These are phyloP conservation scores for Backusella morwellensis DNA, from an alignment of 192 early-diverging fungal genomes.

Conservation along the genomic window DNA sequence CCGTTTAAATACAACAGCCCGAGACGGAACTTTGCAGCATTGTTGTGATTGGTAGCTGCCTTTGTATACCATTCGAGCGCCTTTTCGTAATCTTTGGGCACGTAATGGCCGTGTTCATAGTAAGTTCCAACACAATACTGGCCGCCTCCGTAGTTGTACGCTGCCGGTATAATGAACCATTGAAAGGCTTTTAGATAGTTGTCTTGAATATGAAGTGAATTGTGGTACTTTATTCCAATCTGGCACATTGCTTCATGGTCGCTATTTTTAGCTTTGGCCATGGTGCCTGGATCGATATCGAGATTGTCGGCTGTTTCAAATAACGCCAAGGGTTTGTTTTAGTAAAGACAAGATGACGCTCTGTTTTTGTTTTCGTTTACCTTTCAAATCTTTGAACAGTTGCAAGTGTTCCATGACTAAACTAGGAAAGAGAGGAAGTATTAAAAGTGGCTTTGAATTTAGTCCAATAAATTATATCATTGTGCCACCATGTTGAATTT, in stretches of 20 bases:
- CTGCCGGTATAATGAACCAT: neutral
- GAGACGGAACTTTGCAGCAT: neutral
- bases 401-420: neutral
- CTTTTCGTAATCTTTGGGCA: neutral
- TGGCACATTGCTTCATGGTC: constrained; percentile 3
- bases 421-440: neutral
- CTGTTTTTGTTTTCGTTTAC: neutral
- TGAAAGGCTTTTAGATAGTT: neutral
- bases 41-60: neutral
- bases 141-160: neutral
- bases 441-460: constrained; percentile 4
- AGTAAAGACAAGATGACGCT: neutral
- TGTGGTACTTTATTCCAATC: constrained; percentile 1
- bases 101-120: neutral
- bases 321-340: neutral
- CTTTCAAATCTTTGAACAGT: neutral
- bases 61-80: neutral
- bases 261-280: neutral
- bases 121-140: neutral
- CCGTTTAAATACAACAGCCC: constrained; percentile 26
- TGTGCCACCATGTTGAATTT: neutral
- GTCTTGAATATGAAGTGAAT: neutral
- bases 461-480: neutral
- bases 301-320: neutral
- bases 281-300: neutral